Evolutionary conservation across 805 yeast species (phyloP), one percentile per base, ranked within the genome.

Genomic region (Komagataella phaffii): DNA sequence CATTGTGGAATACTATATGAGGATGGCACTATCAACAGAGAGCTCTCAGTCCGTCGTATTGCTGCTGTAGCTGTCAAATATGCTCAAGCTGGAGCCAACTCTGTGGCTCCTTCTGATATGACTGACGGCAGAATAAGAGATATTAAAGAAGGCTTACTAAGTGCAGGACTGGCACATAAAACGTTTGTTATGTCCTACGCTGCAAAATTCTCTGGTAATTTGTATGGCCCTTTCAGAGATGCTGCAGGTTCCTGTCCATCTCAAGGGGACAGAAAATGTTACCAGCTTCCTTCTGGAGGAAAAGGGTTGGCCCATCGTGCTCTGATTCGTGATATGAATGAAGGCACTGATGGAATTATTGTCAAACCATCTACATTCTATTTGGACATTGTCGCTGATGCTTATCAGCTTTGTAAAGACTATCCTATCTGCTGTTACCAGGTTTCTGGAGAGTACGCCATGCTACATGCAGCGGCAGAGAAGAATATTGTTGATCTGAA

Each of bases 401-500:
- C 99, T 0, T 73, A 90, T 44, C 81, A 78, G 60, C 74, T 90
- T 51, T 87, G 96, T 62, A 67, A 71, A 50, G 93, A 93, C 64
- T 79, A 85, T 59, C 99, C 99, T 24, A 72, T 93, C 51, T 88
- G 96, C 61, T 90, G 95, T 24, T 93, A 93, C 68, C 99, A 93
- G 67, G 99, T 93, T 21, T 81, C 91, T 64, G 99, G 99, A 45
- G 99, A 93, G 69, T 93, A 79, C 63, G 97, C 98, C 36, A 93
- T 93, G 99, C 68, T 93, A 56, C 96, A 90, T 63, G 99, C 99
- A 6, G 98, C 96, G 51, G 97, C 97, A 30, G 97, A 89, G 61
- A 89, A 89, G 74, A 95, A 95, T 44, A 77, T 90, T 54, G 86
- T 84, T 54, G 97, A 91, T 65, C 76, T 93, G 67, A 84, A 87